These are phyloP conservation scores for Neofusicoccum laricinum DNA, from an alignment of 2,329 filamentous ascomycete genomes.

Conservation along the genomic window DNA sequence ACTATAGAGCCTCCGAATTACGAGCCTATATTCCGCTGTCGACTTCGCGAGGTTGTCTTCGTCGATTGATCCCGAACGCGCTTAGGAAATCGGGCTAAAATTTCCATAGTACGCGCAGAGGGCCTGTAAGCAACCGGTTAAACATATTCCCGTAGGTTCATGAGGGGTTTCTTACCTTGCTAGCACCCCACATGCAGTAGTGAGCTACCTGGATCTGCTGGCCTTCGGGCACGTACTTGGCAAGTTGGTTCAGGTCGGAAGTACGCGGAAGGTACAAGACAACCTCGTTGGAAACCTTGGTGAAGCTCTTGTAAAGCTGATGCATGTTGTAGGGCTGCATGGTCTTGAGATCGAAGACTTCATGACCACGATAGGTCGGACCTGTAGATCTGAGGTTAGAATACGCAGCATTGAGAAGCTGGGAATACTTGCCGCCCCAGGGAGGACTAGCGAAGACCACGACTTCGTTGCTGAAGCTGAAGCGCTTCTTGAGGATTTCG, in stretches of 20 bases:
- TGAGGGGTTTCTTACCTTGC: background rate
- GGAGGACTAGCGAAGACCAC: slow-evolving; percentile 71
- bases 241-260: slow-evolving; percentile 38
- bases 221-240: slow-evolving; percentile 29
- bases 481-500: slow-evolving; percentile 58
- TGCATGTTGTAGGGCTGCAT: slow-evolving; percentile 83
- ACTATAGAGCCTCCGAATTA: no score
- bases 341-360: slow-evolving; percentile 75
- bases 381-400: slow-evolving; percentile 37
- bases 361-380: slow-evolving; percentile 60
- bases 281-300: slow-evolving; percentile 46
- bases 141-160: background rate
- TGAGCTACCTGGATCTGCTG: slow-evolving; percentile 35
- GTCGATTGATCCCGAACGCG: no score
- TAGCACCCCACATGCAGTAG: slow-evolving; percentile 16
- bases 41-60: no score
- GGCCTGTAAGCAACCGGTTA: background rate
- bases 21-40: no score
- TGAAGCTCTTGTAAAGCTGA: slow-evolving; percentile 40
- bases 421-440: slow-evolving; percentile 61
- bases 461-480: slow-evolving; percentile 44
- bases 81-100: background rate
- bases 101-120: slow-evolving; percentile 15
- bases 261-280: slow-evolving; percentile 78
- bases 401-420: no score